Evolutionary conservation across 164 flowering plant species (phyloP).

Genomic region (Protea cynaroides): DNA sequence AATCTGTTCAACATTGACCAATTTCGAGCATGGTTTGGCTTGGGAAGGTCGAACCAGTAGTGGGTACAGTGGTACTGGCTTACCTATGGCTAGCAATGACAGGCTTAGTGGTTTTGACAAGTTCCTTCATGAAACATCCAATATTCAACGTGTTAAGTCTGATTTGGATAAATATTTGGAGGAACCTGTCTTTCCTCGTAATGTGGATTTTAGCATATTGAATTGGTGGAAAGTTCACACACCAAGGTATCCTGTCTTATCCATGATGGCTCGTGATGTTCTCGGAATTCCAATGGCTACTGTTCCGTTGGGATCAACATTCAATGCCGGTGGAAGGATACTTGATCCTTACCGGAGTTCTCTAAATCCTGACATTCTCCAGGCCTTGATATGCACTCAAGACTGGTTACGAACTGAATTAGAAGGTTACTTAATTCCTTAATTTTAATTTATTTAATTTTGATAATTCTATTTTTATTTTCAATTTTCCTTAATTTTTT

Average conservation of each 20-base stretch:
- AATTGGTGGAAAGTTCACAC: constrained; percentile 85
- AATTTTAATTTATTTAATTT: background rate
- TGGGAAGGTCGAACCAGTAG: constrained; percentile 8
- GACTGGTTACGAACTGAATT: constrained; percentile 57
- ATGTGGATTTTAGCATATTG: constrained; percentile 52
- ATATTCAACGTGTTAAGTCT: constrained; percentile 35
- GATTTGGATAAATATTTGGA: constrained; percentile 72
- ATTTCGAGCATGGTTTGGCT: constrained; percentile 33
- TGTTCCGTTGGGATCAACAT: constrained; percentile 34
- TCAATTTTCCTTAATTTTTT: background rate
- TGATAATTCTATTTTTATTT: background rate
- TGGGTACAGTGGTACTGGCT: constrained; percentile 22
- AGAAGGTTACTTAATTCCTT: constrained; percentile 30
- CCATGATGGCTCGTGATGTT: constrained; percentile 76
- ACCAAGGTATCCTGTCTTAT: constrained; percentile 64
- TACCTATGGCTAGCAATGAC: constrained; percentile 24
- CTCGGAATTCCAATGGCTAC: constrained; percentile 62
- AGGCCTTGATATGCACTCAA: constrained; percentile 68
- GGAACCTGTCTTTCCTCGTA: constrained; percentile 71
- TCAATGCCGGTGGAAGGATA: constrained; percentile 37
- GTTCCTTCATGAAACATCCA: constrained; percentile 54
- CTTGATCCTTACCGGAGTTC: constrained; percentile 45
- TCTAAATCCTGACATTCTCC: constrained; percentile 41
- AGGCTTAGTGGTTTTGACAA: constrained; percentile 60
- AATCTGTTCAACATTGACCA: constrained; percentile 25